Percentiles rank a stretch among this genome's conserved stretches.
phyloP scores from a whole-genome alignment of 73 alveolate genomes.

The Tetrahymena thermophila region DNA sequence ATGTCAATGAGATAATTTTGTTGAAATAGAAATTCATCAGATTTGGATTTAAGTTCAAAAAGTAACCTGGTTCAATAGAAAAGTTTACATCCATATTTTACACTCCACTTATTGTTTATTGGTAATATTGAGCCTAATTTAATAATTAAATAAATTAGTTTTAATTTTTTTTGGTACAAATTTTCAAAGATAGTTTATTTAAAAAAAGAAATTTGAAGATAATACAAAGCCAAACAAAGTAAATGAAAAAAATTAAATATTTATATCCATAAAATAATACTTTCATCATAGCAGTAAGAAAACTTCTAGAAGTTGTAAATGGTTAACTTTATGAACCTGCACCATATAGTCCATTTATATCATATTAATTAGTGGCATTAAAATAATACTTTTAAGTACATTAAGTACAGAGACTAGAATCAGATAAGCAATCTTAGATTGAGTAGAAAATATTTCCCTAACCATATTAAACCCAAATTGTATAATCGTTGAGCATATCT shows the following conservation, averaged over 20 bases:
- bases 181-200: too few species aligned
- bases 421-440: neutral
- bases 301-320: neutral
- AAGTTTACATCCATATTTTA: neutral
- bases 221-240: too few species aligned
- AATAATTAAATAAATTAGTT: neutral
- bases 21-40: neutral
- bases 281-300: neutral
- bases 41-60: neutral
- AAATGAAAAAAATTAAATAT: neutral
- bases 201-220: too few species aligned
- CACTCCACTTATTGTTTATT: neutral
- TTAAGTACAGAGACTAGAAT: neutral
- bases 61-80: neutral
- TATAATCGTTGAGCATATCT: neutral
- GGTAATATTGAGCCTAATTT: neutral
- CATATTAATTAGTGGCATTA: neutral
- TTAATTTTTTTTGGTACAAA: too few species aligned
- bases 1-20: neutral
- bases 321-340: neutral
- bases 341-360: neutral
- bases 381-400: neutral
- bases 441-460: neutral
- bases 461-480: neutral
- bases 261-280: neutral